Conservation (phyloP, 192 early-diverging fungal species). For the Jimgerdemannia flammicorona region DNA sequence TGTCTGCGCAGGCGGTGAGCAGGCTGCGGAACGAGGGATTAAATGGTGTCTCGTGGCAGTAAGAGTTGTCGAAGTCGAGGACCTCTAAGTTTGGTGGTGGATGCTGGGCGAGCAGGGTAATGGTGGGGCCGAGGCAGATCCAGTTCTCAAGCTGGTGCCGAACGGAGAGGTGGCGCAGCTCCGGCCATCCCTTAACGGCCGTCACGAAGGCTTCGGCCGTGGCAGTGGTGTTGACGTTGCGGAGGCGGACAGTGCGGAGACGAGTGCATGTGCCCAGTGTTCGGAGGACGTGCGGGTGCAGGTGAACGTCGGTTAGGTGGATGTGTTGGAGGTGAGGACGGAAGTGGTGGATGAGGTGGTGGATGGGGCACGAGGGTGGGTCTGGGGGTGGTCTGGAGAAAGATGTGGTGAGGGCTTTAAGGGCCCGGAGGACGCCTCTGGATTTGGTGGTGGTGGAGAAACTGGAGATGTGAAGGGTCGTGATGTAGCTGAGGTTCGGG, state of each 20-base stretch:
- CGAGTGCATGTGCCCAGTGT: background rate
- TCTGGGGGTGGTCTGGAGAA: background rate
- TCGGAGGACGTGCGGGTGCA: background rate
- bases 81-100: background rate
- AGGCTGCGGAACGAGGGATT: background rate
- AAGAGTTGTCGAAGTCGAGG: background rate
- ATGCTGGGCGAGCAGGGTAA: background rate
- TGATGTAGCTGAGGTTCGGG: background rate
- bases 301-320: background rate
- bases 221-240: background rate
- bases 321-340: background rate
- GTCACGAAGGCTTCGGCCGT: background rate
- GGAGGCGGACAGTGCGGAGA: background rate
- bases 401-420: background rate
- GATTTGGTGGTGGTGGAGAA: background rate
- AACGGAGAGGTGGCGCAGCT: background rate
- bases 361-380: background rate
- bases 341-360: background rate
- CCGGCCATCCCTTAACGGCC: background rate
- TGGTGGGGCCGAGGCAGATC: background rate
- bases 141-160: background rate
- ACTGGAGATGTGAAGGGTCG: background rate
- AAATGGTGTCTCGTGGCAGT: background rate
- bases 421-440: background rate
- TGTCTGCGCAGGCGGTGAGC: background rate